phyloP scores from a whole-genome alignment of 164 flowering plant species.

The Nymphaea colorata region DNA sequence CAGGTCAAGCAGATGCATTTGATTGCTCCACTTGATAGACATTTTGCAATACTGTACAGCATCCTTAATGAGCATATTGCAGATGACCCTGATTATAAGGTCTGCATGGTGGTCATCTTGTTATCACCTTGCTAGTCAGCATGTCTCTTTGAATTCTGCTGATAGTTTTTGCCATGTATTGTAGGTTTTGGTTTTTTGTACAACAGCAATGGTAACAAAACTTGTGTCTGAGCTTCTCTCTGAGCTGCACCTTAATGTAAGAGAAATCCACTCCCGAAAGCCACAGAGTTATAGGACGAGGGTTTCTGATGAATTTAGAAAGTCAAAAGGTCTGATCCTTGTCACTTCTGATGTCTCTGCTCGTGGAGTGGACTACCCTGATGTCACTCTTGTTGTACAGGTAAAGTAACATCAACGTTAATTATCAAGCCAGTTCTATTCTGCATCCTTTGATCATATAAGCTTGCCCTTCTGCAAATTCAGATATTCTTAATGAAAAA shows the following conservation, averaged over 20 bases:
- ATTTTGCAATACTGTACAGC: constrained; percentile 52
- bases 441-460: no score
- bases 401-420: constrained; percentile 16
- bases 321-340: constrained; percentile 92
- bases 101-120: constrained; percentile 10
- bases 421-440: no score
- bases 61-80: constrained; percentile 79
- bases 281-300: constrained; percentile 86
- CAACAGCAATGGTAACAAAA: constrained; percentile 92
- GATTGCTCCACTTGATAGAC: constrained; percentile 72
- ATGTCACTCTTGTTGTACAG: constrained; percentile 95
- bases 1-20: constrained; percentile 86
- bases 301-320: constrained; percentile 93
- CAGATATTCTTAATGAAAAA: no score
- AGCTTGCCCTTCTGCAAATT: no score
- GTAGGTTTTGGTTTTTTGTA: constrained; percentile 94
- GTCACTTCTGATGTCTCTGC: constrained; percentile 99
- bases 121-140: not conserved
- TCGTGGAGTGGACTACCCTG: constrained; percentile 99
- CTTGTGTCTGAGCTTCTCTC: constrained; percentile 76
- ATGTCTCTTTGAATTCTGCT: not conserved
- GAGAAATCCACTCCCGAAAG: constrained; percentile 96
- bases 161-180: constrained; percentile 2
- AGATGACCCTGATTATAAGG: constrained; percentile 91
- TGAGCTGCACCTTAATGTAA: constrained; percentile 73